Base-by-base conservation (phyloP, 495 filamentous ascomycete species). In the Jackrogersella multiformis region DNA sequence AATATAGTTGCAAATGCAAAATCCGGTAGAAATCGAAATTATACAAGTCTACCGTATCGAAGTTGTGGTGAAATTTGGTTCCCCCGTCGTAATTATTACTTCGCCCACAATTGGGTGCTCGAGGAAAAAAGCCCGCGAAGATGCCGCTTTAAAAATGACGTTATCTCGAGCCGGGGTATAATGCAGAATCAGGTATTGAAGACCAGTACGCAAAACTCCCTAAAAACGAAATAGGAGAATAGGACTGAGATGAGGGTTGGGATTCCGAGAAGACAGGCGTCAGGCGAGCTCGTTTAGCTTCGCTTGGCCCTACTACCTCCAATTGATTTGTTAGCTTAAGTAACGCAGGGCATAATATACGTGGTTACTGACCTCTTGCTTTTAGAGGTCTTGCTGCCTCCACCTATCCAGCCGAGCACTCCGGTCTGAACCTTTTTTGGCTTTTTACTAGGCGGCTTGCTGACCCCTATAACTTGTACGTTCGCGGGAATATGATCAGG, bases 381-480 rank as follows among this genome's bases (percentile, higher is more conserved):
- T 66, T 78, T 77, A 16, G 73, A 28, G 24, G 69, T 53, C 24
- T 68, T 74, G 9, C 71, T 42, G 16, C 59, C 77, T 18, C 71
- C 71, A 10, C 74, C 71, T 71, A 82, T 74, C 73, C 78, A 82
- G 8, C 70, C 73, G 15, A 80, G 69, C 49, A 83, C 51, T 2
- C 73, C 64, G 2, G 58, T 69, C 23, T 61, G 49, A 3, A 60
- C 42, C 54, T 72, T 66, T 44, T 73, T 61, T 32, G 69, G 41
- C 59, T 78, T 75, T 57, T 73, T 70, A 24, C n/a, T 4, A 36
- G 68, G 71, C 35, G 63, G 71, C 23, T 66, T 72, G 13, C 39
- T 38, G 24, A 59, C 70, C 30, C 60, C 34, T 18, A 75, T 23
- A 13, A 75, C 39, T 6, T 66, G 26, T 13, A 61, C 36, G 5